A percentile compares a stretch with the other conserved stretches of the same genome.
These are phyloP conservation scores for Durusdinium trenchii DNA, from an alignment of 73 alveolate species.

Conservation along the genomic window DNA sequence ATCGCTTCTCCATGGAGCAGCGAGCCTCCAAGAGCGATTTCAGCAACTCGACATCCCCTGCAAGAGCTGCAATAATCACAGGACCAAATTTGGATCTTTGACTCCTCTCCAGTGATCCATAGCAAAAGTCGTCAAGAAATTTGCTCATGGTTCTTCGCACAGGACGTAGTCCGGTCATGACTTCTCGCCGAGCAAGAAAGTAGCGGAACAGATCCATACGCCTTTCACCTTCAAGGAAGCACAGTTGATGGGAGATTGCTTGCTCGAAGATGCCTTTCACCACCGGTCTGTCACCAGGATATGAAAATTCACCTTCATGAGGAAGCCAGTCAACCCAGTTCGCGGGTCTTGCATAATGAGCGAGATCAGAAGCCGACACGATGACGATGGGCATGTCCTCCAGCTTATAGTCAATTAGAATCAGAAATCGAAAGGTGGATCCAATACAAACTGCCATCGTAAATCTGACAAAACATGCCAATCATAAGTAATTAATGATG, in stretches of 20 bases:
- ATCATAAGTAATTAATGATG: too few relatives aligned
- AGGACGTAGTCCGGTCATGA: background rate
- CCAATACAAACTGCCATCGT: too few relatives aligned
- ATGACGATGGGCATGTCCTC: conserved; percentile 45
- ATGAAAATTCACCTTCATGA: conserved; percentile 21
- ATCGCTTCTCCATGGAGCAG: background rate
- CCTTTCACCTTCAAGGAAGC: conserved; percentile 24
- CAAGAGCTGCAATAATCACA: background rate
- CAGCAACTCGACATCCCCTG: background rate
- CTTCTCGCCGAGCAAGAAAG: conserved; percentile 28
- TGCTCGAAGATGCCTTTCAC: conserved; percentile 46
- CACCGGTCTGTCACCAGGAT: background rate
- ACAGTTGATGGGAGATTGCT: conserved; percentile 25
- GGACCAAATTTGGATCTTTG: background rate
- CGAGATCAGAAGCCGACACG: background rate
- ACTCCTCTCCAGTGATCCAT: background rate
- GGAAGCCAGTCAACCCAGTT: conserved; percentile 59
- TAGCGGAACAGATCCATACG: conserved; percentile 16
- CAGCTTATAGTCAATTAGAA: too few relatives aligned
- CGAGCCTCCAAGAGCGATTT: background rate
- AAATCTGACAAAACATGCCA: too few relatives aligned
- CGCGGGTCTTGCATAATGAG: conserved; percentile 31
- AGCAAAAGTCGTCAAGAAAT: conserved; percentile 24
- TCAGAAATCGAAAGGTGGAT: too few relatives aligned
- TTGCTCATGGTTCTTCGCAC: background rate